These are phyloP conservation scores for Haplographium delicatum DNA, from an alignment of 495 filamentous ascomycete genomes.

Conservation along the genomic window DNA sequence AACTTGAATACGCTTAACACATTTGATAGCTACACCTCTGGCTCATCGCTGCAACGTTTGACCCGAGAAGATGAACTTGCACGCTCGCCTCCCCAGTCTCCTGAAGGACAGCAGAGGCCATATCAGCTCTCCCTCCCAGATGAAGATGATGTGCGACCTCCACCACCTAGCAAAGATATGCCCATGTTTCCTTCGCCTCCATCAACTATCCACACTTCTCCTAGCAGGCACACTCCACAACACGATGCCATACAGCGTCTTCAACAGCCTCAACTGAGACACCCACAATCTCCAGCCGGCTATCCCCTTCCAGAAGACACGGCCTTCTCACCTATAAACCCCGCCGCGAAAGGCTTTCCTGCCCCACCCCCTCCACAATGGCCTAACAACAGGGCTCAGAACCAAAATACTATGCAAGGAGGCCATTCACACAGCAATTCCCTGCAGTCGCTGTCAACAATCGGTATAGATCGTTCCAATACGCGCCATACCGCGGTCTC, in stretches of 20 bases:
- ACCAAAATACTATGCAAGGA: not conserved
- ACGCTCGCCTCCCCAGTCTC: constrained; percentile 20
- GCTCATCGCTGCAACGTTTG: constrained; percentile 4
- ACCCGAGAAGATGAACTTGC: constrained; percentile 22
- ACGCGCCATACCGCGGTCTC: constrained; percentile 16
- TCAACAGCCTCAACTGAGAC: constrained; percentile 14
- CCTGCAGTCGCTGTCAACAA: not conserved
- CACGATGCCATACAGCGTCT: constrained; percentile 16
- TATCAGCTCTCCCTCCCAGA: constrained; percentile 25
- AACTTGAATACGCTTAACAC: constrained; percentile 1
- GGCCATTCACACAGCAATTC: not conserved
- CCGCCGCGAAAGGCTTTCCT: constrained; percentile 10
- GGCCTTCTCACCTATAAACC: constrained; percentile 19
- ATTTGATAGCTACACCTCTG: constrained; percentile 2
- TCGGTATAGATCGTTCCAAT: constrained; percentile 13
- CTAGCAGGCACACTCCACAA: not conserved
- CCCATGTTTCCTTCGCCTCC: not conserved
- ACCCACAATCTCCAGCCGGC: constrained; percentile 21
- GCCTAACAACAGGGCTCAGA: not conserved
- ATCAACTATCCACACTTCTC: not conserved
- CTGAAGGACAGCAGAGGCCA: constrained; percentile 22
- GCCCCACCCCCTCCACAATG: constrained; percentile 22
- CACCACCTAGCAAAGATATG: constrained; percentile 6
- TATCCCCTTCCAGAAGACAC: constrained; percentile 18
- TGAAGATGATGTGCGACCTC: constrained; percentile 12